Evolutionary conservation across 2,329 filamentous ascomycete genomes (phyloP).

Genomic region (Verticillium klebahnii): DNA sequence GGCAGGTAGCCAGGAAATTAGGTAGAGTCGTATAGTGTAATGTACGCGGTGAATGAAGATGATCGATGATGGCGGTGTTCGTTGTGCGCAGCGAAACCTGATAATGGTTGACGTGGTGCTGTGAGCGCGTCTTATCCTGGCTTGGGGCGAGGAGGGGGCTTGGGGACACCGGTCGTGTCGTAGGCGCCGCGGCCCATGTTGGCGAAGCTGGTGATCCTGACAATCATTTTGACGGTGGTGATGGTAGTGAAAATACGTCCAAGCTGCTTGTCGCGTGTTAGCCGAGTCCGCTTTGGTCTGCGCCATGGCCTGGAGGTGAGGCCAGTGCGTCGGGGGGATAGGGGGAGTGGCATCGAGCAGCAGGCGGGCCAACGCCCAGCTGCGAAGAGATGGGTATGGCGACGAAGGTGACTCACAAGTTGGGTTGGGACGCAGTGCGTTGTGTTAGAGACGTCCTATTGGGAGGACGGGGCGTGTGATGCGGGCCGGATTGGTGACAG

Average conservation of each 20-base stretch:
- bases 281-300: conserved; percentile 1
- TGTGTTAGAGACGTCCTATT: conserved; percentile 9
- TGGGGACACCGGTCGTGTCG: conserved; percentile 44
- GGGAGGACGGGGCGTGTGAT: conserved; percentile 3
- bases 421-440: conserved; percentile 9
- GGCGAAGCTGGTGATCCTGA: conserved; percentile 23
- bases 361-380: background rate
- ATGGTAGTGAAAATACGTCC: conserved; percentile 8
- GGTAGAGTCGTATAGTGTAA: background rate
- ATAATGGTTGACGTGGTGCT: background rate
- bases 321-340: background rate
- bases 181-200: conserved; percentile 50
- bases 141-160: conserved; percentile 39
- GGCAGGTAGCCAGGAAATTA: background rate
- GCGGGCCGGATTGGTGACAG: conserved; percentile 11
- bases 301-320: no score
- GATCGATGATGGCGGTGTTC: conserved; percentile 11
- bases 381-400: background rate
- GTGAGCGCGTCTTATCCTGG: conserved; percentile 24
- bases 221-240: conserved; percentile 26
- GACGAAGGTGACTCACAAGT: conserved; percentile 12
- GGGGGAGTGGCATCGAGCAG: background rate
- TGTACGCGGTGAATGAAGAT: conserved; percentile 11
- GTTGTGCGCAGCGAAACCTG: background rate
- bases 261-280: conserved; percentile 6